Conservation (phyloP, 2,329 filamentous ascomycete species). For the Aureobasidium mangrovei region DNA sequence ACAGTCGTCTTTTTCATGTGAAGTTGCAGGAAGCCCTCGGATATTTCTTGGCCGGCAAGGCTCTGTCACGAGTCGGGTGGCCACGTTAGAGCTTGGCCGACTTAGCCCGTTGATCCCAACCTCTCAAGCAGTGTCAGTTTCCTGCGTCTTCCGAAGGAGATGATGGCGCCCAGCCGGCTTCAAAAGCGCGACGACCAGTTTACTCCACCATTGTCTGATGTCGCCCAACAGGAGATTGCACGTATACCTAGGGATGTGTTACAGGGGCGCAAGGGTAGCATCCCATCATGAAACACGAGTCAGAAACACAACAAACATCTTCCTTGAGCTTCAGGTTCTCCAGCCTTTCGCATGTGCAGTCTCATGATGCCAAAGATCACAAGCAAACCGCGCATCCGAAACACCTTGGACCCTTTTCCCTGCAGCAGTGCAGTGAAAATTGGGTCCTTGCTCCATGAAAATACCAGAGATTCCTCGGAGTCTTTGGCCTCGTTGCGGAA, state of each 20-base stretch:
- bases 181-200: constrained; percentile 3
- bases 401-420: constrained; percentile 3
- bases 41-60: constrained; percentile 5
- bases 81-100: constrained; percentile 1
- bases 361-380: constrained; percentile 7
- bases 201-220: constrained; percentile 13
- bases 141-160: constrained; percentile 10
- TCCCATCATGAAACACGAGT: constrained; percentile 10
- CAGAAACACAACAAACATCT: constrained; percentile 12
- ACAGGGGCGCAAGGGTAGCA: constrained; percentile 8
- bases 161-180: constrained; percentile 9
- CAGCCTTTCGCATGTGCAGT: not conserved
- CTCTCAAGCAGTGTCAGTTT: constrained; percentile 8
- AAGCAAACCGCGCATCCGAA: not conserved
- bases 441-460: not conserved
- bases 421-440: not conserved
- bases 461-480: not conserved
- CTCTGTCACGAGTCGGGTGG: constrained; percentile 3
- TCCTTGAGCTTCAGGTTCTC: not conserved
- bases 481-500: not conserved
- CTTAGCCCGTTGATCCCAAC: constrained; percentile 14
- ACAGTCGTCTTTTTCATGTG: constrained; percentile 7
- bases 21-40: constrained; percentile 6
- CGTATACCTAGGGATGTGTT: not conserved
- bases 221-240: constrained; percentile 9